phyloP scores from a whole-genome alignment of 495 filamentous ascomycete genomes.

The Hypoxylon subgilvum region DNA sequence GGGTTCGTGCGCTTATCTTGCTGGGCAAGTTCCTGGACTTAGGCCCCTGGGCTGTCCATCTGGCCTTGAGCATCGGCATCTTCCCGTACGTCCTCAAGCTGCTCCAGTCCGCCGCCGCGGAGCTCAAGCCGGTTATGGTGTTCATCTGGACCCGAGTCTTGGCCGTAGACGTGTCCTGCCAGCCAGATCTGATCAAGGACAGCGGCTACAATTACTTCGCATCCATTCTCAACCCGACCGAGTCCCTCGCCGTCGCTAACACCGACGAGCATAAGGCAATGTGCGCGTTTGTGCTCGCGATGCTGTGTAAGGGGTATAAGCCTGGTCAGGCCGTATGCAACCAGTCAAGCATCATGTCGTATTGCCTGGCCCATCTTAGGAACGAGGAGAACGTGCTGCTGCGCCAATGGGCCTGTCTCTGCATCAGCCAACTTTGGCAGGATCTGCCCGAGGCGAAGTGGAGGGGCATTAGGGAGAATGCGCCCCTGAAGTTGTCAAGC shows the following conservation, averaged over 20 bases:
- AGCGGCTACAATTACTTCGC: constrained; percentile 97
- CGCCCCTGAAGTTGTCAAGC: constrained; percentile 76
- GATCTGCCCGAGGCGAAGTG: constrained; percentile 92
- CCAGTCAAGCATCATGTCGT: constrained; percentile 82
- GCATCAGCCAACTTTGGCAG: constrained; percentile 92
- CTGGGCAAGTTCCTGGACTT: constrained; percentile 93
- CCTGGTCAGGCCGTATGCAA: constrained; percentile 89
- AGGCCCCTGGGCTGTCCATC: constrained; percentile 95
- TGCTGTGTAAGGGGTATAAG: constrained; percentile 91
- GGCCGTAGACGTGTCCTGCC: constrained; percentile 91
- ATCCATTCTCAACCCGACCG: constrained; percentile 80
- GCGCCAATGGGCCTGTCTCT: constrained; percentile 95
- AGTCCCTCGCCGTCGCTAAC: constrained; percentile 81
- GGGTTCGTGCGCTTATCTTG: constrained; percentile 89
- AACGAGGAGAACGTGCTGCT: constrained; percentile 86
- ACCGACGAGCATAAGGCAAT: constrained; percentile 94
- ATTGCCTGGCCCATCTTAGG: constrained; percentile 78
- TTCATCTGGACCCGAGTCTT: constrained; percentile 99
- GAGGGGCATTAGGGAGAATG: constrained; percentile 83
- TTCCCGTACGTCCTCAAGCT: constrained; percentile 98
- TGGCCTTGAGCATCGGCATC: constrained; percentile 95
- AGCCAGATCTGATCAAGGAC: constrained; percentile 91
- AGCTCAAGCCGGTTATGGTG: constrained; percentile 98
- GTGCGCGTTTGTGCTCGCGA: constrained; percentile 97
- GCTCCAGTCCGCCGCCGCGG: constrained; percentile 89